Conservation (phyloP, 2,329 filamentous ascomycete genomes). For the Phoma sp. region DNA sequence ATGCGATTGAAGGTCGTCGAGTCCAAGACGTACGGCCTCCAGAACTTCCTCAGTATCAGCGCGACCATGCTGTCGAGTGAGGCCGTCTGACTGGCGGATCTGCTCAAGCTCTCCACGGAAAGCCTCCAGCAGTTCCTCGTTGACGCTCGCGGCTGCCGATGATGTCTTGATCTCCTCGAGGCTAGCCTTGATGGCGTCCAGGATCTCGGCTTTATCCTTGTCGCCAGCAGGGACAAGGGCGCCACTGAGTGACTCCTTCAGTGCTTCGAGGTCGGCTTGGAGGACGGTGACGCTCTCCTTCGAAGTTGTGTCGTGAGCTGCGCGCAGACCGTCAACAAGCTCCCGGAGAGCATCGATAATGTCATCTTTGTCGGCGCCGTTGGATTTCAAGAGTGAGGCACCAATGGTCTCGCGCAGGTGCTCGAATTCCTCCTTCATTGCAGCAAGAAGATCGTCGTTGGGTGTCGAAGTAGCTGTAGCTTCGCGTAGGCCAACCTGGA, state of each 20-base stretch:
- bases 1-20: conserved; percentile 59
- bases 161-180: conserved; percentile 49
- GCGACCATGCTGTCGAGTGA: conserved; percentile 50
- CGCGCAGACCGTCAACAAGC: conserved; percentile 53
- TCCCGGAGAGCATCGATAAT: conserved; percentile 71
- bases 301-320: conserved; percentile 51
- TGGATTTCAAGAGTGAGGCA: conserved; percentile 58
- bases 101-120: conserved; percentile 60
- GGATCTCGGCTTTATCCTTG: conserved; percentile 51
- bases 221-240: conserved; percentile 51
- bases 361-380: conserved; percentile 66
- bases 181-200: conserved; percentile 48
- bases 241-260: conserved; percentile 53
- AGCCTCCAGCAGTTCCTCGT: conserved; percentile 61
- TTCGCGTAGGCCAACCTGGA: conserved; percentile 54
- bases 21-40: conserved; percentile 57
- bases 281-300: conserved; percentile 53
- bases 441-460: conserved; percentile 56
- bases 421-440: conserved; percentile 67
- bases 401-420: conserved; percentile 66
- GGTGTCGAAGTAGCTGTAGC: conserved; percentile 33
- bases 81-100: conserved; percentile 52
- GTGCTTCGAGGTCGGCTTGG: conserved; percentile 52
- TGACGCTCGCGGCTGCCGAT: conserved; percentile 44
- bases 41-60: conserved; percentile 59